These are phyloP conservation scores for Exophiala sp. DNA, from an alignment of 2,329 filamentous ascomycete species.

Conservation along the genomic window DNA sequence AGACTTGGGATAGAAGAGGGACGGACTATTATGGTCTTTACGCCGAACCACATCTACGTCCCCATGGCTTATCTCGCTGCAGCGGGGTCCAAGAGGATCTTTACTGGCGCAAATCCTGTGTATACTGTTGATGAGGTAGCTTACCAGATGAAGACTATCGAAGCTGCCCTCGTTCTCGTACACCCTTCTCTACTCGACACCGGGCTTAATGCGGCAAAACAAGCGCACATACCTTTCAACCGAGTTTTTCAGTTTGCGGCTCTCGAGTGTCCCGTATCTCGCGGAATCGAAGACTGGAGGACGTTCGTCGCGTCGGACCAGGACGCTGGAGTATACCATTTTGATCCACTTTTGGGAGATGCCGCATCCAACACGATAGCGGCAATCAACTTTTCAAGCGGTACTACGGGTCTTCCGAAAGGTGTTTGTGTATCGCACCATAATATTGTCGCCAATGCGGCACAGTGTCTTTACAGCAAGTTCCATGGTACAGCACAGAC, in stretches of 20 bases:
- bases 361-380: slow-evolving; percentile 18
- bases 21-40: slow-evolving; percentile 58
- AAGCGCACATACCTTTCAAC: slow-evolving; percentile 14
- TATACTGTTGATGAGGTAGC: slow-evolving; percentile 51
- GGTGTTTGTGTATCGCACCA: slow-evolving; percentile 49
- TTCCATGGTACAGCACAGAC: slow-evolving; percentile 35
- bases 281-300: slow-evolving; percentile 25
- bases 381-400: too few species aligned
- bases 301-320: slow-evolving; percentile 43
- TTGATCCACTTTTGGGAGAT: slow-evolving; percentile 26
- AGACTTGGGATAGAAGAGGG: not conserved
- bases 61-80: slow-evolving; percentile 41
- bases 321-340: slow-evolving; percentile 49
- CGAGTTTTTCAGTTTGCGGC: slow-evolving; percentile 23
- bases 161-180: slow-evolving; percentile 47
- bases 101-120: slow-evolving; percentile 40
- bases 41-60: slow-evolving; percentile 66
- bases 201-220: slow-evolving; percentile 34
- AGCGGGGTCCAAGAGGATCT: not conserved
- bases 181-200: slow-evolving; percentile 46
- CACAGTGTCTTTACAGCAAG: slow-evolving; percentile 58
- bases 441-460: slow-evolving; percentile 53
- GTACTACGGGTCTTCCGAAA: slow-evolving; percentile 50
- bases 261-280: slow-evolving; percentile 40
- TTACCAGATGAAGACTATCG: slow-evolving; percentile 50